Percentiles rank a stretch among this genome's conserved stretches.
These are phyloP conservation scores for Agastache rugosa DNA, from an alignment of 257 asterid species.

Conservation along the genomic window DNA sequence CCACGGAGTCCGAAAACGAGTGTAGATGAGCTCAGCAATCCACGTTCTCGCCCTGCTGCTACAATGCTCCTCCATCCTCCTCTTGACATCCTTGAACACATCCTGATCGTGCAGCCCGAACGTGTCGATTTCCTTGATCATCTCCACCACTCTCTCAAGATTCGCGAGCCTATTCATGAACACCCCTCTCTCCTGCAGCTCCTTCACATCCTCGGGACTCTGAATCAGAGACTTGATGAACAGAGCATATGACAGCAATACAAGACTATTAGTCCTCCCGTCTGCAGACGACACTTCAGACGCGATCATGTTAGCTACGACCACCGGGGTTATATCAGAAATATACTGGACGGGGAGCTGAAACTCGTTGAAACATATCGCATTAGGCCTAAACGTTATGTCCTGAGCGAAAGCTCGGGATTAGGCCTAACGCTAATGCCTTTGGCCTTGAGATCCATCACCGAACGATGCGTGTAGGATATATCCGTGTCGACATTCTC, in stretches of 20 bases:
- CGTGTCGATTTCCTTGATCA: constrained; percentile 22
- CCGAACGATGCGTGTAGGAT: constrained; percentile 7
- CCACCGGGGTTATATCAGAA: not conserved
- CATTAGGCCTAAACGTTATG: not conserved
- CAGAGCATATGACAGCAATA: not conserved
- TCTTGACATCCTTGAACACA: constrained; percentile 16
- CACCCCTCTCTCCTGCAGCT: constrained; percentile 24
- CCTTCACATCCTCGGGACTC: constrained; percentile 22
- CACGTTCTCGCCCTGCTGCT: not conserved
- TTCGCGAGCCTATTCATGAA: constrained; percentile 1
- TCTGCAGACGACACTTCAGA: constrained; percentile 4
- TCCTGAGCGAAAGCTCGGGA: not conserved
- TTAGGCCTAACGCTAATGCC: not conserved
- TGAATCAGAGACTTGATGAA: constrained; percentile 29
- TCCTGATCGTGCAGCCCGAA: constrained; percentile 16
- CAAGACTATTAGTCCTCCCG: not conserved
- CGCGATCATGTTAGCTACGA: constrained; percentile 12
- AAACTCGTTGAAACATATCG: not conserved
- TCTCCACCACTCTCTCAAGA: not conserved
- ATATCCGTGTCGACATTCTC: not conserved
- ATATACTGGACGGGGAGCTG: not conserved
- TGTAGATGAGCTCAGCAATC: constrained; percentile 21
- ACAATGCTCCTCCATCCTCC: constrained; percentile 26
- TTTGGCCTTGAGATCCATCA: constrained; percentile 29
- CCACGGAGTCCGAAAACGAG: constrained; percentile 26